Conservation (phyloP, 2,329 filamentous ascomycete genomes). For the Aspergillus ustus region DNA sequence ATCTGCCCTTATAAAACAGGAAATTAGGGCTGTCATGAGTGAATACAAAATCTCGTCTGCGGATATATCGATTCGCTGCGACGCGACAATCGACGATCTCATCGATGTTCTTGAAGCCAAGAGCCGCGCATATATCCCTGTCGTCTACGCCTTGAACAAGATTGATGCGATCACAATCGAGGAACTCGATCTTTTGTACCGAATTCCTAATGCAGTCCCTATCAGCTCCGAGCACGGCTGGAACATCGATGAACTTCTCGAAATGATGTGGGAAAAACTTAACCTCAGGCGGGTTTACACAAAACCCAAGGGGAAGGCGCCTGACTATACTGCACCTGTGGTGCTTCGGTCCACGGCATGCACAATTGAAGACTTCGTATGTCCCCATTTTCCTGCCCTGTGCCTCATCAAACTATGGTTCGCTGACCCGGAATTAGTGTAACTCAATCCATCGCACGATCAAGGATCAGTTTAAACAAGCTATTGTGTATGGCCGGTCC, state of each 20-base stretch:
- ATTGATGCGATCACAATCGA: slow-evolving; percentile 98
- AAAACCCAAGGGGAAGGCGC: slow-evolving; percentile 93
- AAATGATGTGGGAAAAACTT: slow-evolving; percentile 98
- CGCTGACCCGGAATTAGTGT: slow-evolving; percentile 65
- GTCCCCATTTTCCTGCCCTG: slow-evolving; percentile 37
- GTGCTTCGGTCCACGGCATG: slow-evolving; percentile 81
- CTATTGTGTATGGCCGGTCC: slow-evolving; percentile 95
- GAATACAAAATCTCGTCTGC: slow-evolving; percentile 97
- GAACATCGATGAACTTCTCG: slow-evolving; percentile 96
- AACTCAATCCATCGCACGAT: slow-evolving; percentile 97
- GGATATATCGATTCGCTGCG: slow-evolving; percentile 96
- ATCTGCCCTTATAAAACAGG: slow-evolving; percentile 46
- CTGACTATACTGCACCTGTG: slow-evolving; percentile 90
- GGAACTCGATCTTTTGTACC: slow-evolving; percentile 92
- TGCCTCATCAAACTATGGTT: not conserved
- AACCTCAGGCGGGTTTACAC: slow-evolving; percentile 92
- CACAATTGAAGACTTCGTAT: slow-evolving; percentile 96
- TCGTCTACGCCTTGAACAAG: slow-evolving; percentile 98
- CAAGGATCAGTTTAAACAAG: slow-evolving; percentile 91
- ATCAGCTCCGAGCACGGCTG: slow-evolving; percentile 98
- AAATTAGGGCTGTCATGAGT: slow-evolving; percentile 97
- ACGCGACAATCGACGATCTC: slow-evolving; percentile 94
- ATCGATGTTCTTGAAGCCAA: slow-evolving; percentile 96
- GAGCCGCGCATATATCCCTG: slow-evolving; percentile 95
- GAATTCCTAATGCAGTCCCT: slow-evolving; percentile 94